Evolutionary conservation across 805 yeast species (phyloP).

Genomic region (Saccharomyces kudriavzevii): DNA sequence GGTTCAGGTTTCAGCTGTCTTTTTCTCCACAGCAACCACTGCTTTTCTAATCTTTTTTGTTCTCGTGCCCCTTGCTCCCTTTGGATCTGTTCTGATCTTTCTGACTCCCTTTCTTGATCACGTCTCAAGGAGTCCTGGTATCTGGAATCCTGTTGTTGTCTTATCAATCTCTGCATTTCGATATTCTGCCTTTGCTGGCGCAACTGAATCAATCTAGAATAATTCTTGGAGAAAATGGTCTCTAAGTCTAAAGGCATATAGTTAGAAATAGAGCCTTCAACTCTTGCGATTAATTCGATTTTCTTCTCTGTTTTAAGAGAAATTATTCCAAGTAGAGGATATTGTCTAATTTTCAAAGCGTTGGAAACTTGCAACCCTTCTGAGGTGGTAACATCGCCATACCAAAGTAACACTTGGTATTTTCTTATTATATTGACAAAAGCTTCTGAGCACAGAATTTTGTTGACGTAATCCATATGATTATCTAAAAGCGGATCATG

Average conservation of each 20-base stretch:
- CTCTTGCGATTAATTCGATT: slow-evolving; percentile 25
- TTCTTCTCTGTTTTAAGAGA: slow-evolving; percentile 48
- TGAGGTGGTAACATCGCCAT: slow-evolving; percentile 71
- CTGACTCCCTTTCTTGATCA: slow-evolving; percentile 48
- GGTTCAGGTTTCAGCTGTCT: slow-evolving; percentile 26
- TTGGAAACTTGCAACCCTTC: slow-evolving; percentile 82
- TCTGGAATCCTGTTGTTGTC: slow-evolving; percentile 70
- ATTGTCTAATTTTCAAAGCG: slow-evolving; percentile 57
- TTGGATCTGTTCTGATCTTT: slow-evolving; percentile 27
- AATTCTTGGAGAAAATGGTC: slow-evolving; percentile 19
- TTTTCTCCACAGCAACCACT: slow-evolving; percentile 47
- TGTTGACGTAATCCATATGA: slow-evolving; percentile 39
- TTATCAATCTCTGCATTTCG: slow-evolving; percentile 47
- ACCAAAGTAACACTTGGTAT: slow-evolving; percentile 67
- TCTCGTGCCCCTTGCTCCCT: slow-evolving; percentile 20
- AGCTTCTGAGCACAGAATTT: slow-evolving; percentile 43
- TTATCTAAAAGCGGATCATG: slow-evolving; percentile 68
- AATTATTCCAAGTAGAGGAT: slow-evolving; percentile 77
- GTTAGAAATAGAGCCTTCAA: slow-evolving; percentile 18
- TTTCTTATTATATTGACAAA: slow-evolving; percentile 42
- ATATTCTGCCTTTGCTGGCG: slow-evolving; percentile 57
- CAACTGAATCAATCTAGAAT: slow-evolving; percentile 40
- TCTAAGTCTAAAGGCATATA: slow-evolving; percentile 15
- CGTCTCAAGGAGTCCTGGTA: slow-evolving; percentile 60
- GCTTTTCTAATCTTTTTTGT: slow-evolving; percentile 21